A percentile compares a stretch with the other conserved stretches of the same genome.
Evolutionary conservation across 2,329 filamentous ascomycete genomes (phyloP).

Genomic region (Leptodontidium sp.): DNA sequence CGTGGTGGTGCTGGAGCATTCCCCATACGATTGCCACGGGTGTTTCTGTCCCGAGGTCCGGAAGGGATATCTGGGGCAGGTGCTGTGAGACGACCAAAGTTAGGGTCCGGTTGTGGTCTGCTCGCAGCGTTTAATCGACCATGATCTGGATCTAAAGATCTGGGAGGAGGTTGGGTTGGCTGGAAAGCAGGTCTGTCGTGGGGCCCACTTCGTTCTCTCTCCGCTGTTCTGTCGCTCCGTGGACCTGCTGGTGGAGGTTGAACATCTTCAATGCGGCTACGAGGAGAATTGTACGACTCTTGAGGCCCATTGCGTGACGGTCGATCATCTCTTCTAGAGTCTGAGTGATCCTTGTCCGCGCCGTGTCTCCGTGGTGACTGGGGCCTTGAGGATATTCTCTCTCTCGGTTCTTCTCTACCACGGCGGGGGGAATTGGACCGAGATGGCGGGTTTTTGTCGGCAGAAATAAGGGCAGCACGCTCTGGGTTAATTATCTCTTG

Average conservation of each 20-base stretch:
- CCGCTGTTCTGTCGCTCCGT: slow-evolving; percentile 51
- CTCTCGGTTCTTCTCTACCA: slow-evolving; percentile 44
- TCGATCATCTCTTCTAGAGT: slow-evolving; percentile 44
- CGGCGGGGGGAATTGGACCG: slow-evolving; percentile 44
- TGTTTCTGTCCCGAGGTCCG: slow-evolving; percentile 63
- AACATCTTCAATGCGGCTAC: slow-evolving; percentile 40
- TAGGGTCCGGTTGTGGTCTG: slow-evolving; percentile 62
- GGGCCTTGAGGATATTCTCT: slow-evolving; percentile 46
- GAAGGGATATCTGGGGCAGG: slow-evolving; percentile 57
- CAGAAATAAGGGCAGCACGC: slow-evolving; percentile 45
- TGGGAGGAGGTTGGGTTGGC: slow-evolving; percentile 47
- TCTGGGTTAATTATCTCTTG: slow-evolving; percentile 47
- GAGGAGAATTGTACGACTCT: slow-evolving; percentile 37
- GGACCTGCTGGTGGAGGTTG: slow-evolving; percentile 46
- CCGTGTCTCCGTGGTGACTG: slow-evolving; percentile 61
- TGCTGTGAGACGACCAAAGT: slow-evolving; percentile 68
- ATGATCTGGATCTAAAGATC: slow-evolving; percentile 57
- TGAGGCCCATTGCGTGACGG: slow-evolving; percentile 32
- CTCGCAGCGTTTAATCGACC: slow-evolving; percentile 50
- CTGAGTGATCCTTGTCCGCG: slow-evolving; percentile 48
- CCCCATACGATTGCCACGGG: slow-evolving; percentile 42
- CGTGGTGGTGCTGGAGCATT: slow-evolving; percentile 35
- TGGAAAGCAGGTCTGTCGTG: slow-evolving; percentile 54
- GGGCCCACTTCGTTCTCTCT: slow-evolving; percentile 53
- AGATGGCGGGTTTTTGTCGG: slow-evolving; percentile 36